A percentile compares a stretch with the other conserved stretches of the same genome.
Conservation (phyloP, 148 eudicot species). For the Rhododendron ovatum region DNA sequence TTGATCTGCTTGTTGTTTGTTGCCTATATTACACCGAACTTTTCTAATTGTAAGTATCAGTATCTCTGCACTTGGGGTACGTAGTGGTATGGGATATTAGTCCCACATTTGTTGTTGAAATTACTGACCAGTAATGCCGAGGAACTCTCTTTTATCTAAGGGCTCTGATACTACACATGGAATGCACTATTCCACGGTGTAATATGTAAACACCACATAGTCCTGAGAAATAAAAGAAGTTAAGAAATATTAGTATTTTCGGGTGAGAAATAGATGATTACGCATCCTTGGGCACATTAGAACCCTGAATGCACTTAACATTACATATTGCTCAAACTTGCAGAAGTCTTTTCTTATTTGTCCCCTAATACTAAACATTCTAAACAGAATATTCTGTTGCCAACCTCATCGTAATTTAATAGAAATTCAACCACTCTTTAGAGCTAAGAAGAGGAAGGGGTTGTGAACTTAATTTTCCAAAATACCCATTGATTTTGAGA, state of each 20-base stretch:
- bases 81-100: background rate
- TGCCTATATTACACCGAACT: background rate
- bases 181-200: background rate
- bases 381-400: background rate
- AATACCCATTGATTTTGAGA: background rate
- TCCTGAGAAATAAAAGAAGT: background rate
- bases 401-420: background rate
- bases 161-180: background rate
- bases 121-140: background rate
- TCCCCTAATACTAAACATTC: background rate
- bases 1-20: background rate
- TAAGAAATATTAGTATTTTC: background rate
- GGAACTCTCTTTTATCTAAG: no score
- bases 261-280: background rate
- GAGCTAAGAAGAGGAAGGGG: background rate
- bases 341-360: background rate
- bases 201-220: background rate
- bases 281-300: background rate
- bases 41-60: background rate
- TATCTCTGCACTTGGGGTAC: background rate
- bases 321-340: background rate
- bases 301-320: background rate
- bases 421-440: background rate
- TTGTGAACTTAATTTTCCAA: background rate
- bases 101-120: background rate